Base-by-base conservation (phyloP, 2,329 filamentous ascomycete species). In the Eurotiales sp. region DNA sequence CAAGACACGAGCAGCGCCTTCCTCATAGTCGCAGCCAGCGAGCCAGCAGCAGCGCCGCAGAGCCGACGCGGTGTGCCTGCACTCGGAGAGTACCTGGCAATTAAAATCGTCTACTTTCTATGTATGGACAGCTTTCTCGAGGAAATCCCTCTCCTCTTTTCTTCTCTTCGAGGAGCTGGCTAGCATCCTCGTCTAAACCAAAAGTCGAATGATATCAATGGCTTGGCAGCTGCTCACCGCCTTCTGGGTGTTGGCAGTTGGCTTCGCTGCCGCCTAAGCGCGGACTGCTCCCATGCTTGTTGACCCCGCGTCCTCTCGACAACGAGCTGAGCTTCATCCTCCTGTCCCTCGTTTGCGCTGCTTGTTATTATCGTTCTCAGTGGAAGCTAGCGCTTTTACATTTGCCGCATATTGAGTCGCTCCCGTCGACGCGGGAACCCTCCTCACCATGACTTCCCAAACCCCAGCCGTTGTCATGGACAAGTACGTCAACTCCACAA, bases 391-490 rank as follows among this genome's bases (percentile, higher is more conserved):
- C 21, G 14, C 14, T 19, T 2, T 19, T 36, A 4, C 32, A 14
- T 25, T 21, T 15, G 22, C 40, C 22, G 22, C 22, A 37, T 29
- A 50, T 42, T 50, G 51, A 47, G 14, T 43, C 48, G 39, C 36
- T 47, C 46, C 34, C 42, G 48, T 17, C 6, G 22, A 37, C 42
- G 34, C 43, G 37, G 45, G 30, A 46, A 34, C 45, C 11, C 45
- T 47, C 34, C 32, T 55, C 65, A 70, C 64, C 57, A 99, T 99
- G 93, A 92, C 93, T 70, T 87, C 88, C 78, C 92, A 97, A 84
- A 97, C 93, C 71, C 93, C 93, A 66, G 93, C 93, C 88, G 93
- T 99, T 96, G 93, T 99, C 90, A 99, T 99, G 92, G 93, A 99
- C 93, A 99, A 99, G 93, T 96, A 86, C 77, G 90, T 82, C 60